These are phyloP conservation scores for Paratinospora sagittata DNA, from an alignment of 164 flowering plant genomes.

Conservation along the genomic window DNA sequence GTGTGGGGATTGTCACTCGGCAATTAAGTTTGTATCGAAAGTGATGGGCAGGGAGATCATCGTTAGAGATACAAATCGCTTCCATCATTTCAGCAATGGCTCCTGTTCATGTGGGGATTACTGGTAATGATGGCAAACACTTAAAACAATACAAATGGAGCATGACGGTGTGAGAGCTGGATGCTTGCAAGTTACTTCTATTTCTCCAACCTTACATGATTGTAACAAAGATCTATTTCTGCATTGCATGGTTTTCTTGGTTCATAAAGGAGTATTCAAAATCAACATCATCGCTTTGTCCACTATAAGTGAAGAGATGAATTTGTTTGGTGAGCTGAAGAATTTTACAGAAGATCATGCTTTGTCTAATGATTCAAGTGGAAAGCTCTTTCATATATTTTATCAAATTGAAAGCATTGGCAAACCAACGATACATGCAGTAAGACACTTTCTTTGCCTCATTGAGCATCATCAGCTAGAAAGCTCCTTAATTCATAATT, in stretches of 20 bases:
- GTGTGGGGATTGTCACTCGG: constrained; percentile 65
- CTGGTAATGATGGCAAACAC: constrained; percentile 29
- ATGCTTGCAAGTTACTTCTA: neutral
- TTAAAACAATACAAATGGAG: neutral
- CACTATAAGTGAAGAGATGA: neutral
- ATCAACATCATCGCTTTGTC: neutral
- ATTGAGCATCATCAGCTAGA: neutral
- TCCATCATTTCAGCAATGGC: constrained; percentile 54
- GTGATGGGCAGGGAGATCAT: constrained; percentile 51
- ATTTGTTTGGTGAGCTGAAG: neutral
- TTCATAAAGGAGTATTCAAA: neutral
- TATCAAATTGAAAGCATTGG: neutral
- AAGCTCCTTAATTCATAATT: neutral
- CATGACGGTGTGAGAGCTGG: neutral
- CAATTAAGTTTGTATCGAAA: constrained; percentile 51
- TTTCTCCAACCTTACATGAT: neutral
- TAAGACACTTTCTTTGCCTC: neutral
- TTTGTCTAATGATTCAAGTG: no score
- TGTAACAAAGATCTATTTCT: neutral
- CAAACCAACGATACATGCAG: neutral
- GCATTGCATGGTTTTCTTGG: neutral
- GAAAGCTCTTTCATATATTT: neutral
- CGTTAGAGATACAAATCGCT: constrained; percentile 56
- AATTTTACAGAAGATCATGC: neutral
- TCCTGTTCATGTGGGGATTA: constrained; percentile 64